Conservation (phyloP, 2,329 filamentous ascomycete species). For the Penicillium olsonii region DNA sequence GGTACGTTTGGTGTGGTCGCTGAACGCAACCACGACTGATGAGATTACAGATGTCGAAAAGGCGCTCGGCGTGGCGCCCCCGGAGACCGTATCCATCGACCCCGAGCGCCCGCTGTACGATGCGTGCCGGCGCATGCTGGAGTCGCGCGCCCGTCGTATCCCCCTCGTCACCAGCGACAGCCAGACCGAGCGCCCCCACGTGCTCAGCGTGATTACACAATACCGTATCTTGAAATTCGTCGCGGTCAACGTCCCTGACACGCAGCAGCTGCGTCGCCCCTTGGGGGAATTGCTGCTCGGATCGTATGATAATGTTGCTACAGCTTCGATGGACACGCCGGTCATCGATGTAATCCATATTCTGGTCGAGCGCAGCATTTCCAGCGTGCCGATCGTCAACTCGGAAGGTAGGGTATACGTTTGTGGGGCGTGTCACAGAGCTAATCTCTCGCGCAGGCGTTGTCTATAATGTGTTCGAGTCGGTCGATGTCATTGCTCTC, state of each 20-base stretch:
- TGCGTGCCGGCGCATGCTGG: constrained; percentile 90
- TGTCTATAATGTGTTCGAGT: constrained; percentile 95
- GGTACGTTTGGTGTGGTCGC: constrained; percentile 56
- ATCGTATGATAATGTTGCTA: constrained; percentile 78
- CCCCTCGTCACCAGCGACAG: constrained; percentile 92
- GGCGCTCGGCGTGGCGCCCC: constrained; percentile 83
- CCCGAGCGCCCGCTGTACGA: constrained; percentile 90
- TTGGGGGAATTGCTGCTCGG: constrained; percentile 82
- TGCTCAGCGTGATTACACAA: constrained; percentile 95
- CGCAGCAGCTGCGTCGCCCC: constrained; percentile 83
- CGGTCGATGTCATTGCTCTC: constrained; percentile 93
- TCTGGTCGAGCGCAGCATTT: constrained; percentile 91
- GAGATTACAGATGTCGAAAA: constrained; percentile 78
- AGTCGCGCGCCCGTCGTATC: constrained; percentile 88
- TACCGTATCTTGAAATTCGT: constrained; percentile 99
- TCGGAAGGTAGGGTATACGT: constrained; percentile 55
- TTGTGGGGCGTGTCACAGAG: neutral
- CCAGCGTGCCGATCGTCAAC: constrained; percentile 90
- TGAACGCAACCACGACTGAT: constrained; percentile 12
- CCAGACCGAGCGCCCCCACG: constrained; percentile 87
- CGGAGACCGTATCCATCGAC: constrained; percentile 95
- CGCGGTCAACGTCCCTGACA: constrained; percentile 89
- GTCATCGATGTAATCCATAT: constrained; percentile 94
- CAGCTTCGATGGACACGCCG: constrained; percentile 82
- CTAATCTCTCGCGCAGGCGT: constrained; percentile 47